These are phyloP conservation scores for Coemansia erecta DNA, from an alignment of 192 early-diverging fungal species.

Conservation along the genomic window DNA sequence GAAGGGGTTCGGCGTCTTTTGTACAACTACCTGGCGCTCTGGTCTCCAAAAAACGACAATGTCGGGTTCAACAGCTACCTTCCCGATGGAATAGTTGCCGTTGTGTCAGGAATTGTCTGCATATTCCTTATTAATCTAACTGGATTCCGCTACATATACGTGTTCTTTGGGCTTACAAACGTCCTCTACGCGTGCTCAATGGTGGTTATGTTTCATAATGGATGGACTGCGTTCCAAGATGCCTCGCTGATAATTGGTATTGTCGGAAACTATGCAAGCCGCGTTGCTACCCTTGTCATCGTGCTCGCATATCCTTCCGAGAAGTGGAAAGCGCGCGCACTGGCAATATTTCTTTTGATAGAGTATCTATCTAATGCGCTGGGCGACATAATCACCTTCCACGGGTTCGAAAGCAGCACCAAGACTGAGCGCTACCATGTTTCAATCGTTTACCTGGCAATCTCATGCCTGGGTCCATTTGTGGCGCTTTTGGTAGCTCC, in stretches of 20 bases:
- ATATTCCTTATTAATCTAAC: slow-evolving; percentile 28
- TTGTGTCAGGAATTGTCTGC: slow-evolving; percentile 21
- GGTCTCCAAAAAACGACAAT: slow-evolving; percentile 27
- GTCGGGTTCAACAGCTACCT: slow-evolving; percentile 23
- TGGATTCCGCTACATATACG: slow-evolving; percentile 23
- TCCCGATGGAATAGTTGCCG: slow-evolving; percentile 22
- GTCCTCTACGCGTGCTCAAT: slow-evolving; percentile 28
- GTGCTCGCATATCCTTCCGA: slow-evolving; percentile 37
- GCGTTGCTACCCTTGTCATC: slow-evolving; percentile 29
- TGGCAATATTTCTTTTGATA: slow-evolving; percentile 25
- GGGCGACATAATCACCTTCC: slow-evolving; percentile 21
- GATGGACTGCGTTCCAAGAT: slow-evolving; percentile 6
- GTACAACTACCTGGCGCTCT: slow-evolving; percentile 20
- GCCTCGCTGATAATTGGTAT: slow-evolving; percentile 15
- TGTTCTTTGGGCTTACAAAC: slow-evolving; percentile 27
- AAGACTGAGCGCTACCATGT: slow-evolving; percentile 8
- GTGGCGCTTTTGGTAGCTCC: slow-evolving; percentile 29
- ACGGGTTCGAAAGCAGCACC: too few species aligned
- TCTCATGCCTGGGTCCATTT: slow-evolving; percentile 26
- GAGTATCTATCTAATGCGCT: slow-evolving; percentile 34
- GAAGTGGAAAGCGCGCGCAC: slow-evolving; percentile 34
- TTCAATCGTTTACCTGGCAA: slow-evolving; percentile 8
- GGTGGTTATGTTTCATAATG: slow-evolving; percentile 19
- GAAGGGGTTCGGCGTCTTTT: slow-evolving; percentile 22
- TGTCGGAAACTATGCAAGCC: slow-evolving; percentile 19